A percentile compares a stretch with the other conserved stretches of the same genome.
Evolutionary conservation across 306 rosid species (phyloP).

Genomic region (Quercus agrifolia): DNA sequence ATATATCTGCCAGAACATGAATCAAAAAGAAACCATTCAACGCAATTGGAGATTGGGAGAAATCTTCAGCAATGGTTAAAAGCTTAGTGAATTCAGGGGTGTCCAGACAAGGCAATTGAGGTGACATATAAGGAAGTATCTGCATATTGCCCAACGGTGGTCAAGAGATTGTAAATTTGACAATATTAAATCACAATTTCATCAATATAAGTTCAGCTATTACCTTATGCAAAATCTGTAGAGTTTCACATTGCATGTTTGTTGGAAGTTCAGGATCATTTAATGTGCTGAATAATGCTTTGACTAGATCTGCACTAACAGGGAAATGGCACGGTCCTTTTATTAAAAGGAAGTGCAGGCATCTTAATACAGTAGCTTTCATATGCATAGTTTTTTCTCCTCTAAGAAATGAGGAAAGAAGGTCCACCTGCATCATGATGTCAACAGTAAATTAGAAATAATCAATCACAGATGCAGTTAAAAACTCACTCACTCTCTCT

Average conservation of each 20-base stretch:
- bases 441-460: background rate
- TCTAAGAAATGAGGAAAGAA: conserved; percentile 53
- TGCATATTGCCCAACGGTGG: conserved; percentile 29
- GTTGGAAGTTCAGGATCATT: conserved; percentile 37
- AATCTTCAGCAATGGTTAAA: conserved; percentile 29
- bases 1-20: conserved; percentile 39
- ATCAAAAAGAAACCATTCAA: conserved; percentile 28
- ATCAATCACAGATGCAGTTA: too few relatives aligned
- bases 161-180: conserved; percentile 12
- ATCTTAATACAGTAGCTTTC: conserved; percentile 48
- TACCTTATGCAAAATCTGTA: conserved; percentile 45
- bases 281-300: conserved; percentile 26
- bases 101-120: conserved; percentile 19
- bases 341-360: conserved; percentile 48
- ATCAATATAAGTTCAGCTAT: background rate
- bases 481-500: too few relatives aligned
- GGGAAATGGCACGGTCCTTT: conserved; percentile 38
- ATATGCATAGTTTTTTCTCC: conserved; percentile 38
- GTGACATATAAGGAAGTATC: conserved; percentile 31
- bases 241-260: conserved; percentile 30
- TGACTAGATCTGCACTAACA: conserved; percentile 11
- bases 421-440: conserved; percentile 50
- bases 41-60: conserved; percentile 21
- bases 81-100: conserved; percentile 30
- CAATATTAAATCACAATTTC: conserved; percentile 6